These are phyloP conservation scores for Aspergillus chevalieri DNA, from an alignment of 2,329 filamentous ascomycete genomes.

Conservation along the genomic window DNA sequence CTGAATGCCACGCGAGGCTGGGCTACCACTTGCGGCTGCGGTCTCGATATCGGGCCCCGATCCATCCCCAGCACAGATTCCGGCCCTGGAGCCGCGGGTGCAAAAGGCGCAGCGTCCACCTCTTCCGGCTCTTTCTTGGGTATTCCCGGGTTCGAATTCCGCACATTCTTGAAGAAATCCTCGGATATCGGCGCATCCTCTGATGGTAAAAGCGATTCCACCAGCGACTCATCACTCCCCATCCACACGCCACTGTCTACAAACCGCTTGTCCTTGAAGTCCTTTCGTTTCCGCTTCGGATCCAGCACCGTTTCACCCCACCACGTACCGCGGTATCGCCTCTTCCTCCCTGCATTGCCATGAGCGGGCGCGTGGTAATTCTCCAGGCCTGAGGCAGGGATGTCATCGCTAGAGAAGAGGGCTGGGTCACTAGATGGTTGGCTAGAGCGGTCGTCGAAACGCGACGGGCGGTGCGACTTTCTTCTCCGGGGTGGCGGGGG, in stretches of 20 bases:
- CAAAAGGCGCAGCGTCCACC: neutral
- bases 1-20: slow-evolving; percentile 15
- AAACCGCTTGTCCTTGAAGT: slow-evolving; percentile 40
- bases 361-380: slow-evolving; percentile 32
- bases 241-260: slow-evolving; percentile 45
- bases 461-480: slow-evolving; percentile 22
- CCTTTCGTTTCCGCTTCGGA: slow-evolving; percentile 33
- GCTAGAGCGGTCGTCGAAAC: slow-evolving; percentile 32
- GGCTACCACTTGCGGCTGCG: slow-evolving; percentile 2
- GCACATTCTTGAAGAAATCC: slow-evolving; percentile 27
- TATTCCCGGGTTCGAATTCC: slow-evolving; percentile 7
- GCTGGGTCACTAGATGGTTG: slow-evolving; percentile 41
- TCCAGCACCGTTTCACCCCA: slow-evolving; percentile 37
- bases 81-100: neutral
- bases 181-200: slow-evolving; percentile 34
- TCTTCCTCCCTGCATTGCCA: slow-evolving; percentile 23
- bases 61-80: neutral
- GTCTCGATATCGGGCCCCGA: neutral
- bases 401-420: slow-evolving; percentile 44
- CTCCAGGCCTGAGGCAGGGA: slow-evolving; percentile 40
- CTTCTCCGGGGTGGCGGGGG: slow-evolving; percentile 32
- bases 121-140: neutral
- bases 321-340: slow-evolving; percentile 42
- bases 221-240: slow-evolving; percentile 40
- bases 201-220: slow-evolving; percentile 26